Evolutionary conservation across 441 rosid species (phyloP).

Genomic region (Aquilaria agallochum): DNA sequence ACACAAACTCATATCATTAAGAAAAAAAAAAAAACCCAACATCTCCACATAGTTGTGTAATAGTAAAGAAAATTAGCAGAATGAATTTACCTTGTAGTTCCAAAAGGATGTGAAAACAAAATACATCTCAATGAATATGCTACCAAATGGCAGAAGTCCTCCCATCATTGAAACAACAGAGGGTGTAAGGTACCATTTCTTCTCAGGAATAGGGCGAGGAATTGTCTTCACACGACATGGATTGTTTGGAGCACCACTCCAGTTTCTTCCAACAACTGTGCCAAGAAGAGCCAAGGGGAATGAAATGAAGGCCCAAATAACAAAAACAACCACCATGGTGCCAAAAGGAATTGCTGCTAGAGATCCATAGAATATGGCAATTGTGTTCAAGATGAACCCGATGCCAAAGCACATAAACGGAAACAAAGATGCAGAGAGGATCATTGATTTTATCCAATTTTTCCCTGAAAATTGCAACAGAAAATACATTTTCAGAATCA

Average conservation of each 20-base stretch:
- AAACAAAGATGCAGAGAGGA: slow-evolving; percentile 89
- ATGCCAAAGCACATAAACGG: slow-evolving; percentile 94
- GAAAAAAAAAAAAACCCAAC: no score
- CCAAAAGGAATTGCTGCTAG: slow-evolving; percentile 98
- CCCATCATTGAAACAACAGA: slow-evolving; percentile 96
- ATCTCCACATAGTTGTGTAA: no score
- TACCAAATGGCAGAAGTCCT: slow-evolving; percentile 91
- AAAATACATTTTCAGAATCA: no score
- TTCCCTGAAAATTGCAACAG: slow-evolving; percentile 47
- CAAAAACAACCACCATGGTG: slow-evolving; percentile 93
- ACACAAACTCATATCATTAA: no score
- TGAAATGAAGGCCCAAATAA: slow-evolving; percentile 96
- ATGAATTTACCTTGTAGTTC: slow-evolving; percentile 83
- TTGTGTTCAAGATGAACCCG: slow-evolving; percentile 81
- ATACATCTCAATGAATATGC: slow-evolving; percentile 98
- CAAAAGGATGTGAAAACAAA: slow-evolving; percentile 98
- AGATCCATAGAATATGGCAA: slow-evolving; percentile 94
- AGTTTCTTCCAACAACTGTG: slow-evolving; percentile 92
- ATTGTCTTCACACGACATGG: slow-evolving; percentile 99
- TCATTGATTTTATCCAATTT: slow-evolving; percentile 95
- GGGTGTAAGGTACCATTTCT: slow-evolving; percentile 95
- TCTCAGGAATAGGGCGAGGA: slow-evolving; percentile 98
- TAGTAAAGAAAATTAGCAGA: no score
- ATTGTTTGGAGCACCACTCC: slow-evolving; percentile 97
- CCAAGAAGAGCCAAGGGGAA: slow-evolving; percentile 97